Percentiles rank a stretch among this genome's conserved stretches.
Conservation (phyloP, 2,329 filamentous ascomycete genomes). For the Niveomyces coronatus region DNA sequence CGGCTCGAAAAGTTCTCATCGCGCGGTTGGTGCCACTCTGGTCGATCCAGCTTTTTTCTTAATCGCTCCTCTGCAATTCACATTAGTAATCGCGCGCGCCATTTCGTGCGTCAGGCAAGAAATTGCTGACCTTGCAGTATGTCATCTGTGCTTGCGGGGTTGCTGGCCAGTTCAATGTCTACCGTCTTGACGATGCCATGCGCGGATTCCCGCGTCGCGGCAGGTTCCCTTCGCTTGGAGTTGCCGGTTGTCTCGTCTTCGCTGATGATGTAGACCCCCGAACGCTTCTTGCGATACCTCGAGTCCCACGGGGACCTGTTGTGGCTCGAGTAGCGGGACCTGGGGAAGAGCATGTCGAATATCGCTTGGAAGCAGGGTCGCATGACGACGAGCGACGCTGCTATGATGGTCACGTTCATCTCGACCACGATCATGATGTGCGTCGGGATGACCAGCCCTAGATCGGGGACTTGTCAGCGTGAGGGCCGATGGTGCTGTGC, state of each 20-base stretch:
- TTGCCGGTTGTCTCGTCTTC: background rate
- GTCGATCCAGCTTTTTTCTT: conserved; percentile 8
- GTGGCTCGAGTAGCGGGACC: conserved; percentile 5
- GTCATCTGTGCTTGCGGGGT: conserved; percentile 5
- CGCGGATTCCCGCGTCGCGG: background rate
- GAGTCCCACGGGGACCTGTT: conserved; percentile 3
- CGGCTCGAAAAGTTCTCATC: no score
- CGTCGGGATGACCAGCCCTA: conserved; percentile 10
- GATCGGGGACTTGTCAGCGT: background rate
- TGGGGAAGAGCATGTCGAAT: conserved; percentile 7
- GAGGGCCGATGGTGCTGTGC: background rate
- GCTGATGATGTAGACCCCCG: conserved; percentile 6
- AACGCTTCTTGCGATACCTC: conserved; percentile 2
- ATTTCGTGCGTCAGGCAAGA: background rate
- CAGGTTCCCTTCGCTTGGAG: background rate
- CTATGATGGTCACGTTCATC: conserved; percentile 10
- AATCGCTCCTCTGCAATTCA: conserved; percentile 1
- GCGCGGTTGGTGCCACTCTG: conserved; percentile 9
- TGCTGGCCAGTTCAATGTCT: conserved; percentile 7
- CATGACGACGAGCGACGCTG: conserved; percentile 9
- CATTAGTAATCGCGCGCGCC: background rate
- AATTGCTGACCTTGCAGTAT: conserved; percentile 6
- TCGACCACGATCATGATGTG: conserved; percentile 11
- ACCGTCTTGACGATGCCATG: conserved; percentile 8
- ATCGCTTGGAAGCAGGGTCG: conserved; percentile 10